Conservation (phyloP, 2,329 filamentous ascomycete species). For the Fusarium virguliforme region DNA sequence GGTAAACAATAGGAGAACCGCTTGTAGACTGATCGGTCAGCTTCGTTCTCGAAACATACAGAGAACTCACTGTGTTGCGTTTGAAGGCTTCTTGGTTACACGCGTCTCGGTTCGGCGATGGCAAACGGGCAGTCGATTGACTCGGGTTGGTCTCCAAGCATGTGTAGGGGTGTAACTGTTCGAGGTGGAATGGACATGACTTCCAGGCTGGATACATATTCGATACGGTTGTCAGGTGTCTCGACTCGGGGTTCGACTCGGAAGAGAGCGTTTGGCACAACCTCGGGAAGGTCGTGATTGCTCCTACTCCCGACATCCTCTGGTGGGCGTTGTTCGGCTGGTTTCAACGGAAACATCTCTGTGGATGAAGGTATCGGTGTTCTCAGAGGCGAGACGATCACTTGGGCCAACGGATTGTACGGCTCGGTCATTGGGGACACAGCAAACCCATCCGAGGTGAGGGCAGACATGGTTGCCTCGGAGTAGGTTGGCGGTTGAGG, state of each 20-base stretch:
- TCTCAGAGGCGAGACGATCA: slow-evolving; percentile 7
- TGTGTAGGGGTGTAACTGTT: slow-evolving; percentile 20
- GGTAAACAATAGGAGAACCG: not conserved
- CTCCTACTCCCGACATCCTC: not conserved
- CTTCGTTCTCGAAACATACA: not conserved
- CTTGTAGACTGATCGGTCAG: not conserved
- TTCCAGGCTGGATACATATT: not conserved
- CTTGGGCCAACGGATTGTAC: not conserved
- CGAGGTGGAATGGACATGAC: not conserved
- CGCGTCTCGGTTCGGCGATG: slow-evolving; percentile 4
- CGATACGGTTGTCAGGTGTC: not conserved
- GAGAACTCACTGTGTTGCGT: slow-evolving; percentile 25
- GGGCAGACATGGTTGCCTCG: slow-evolving; percentile 10
- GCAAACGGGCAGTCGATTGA: slow-evolving; percentile 33
- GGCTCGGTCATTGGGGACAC: not conserved
- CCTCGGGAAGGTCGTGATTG: slow-evolving; percentile 1
- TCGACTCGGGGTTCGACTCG: not conserved
- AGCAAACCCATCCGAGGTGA: slow-evolving; percentile 3
- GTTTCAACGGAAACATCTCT: slow-evolving; percentile 3
- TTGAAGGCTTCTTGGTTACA: slow-evolving; percentile 31
- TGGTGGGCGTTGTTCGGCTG: not conserved
- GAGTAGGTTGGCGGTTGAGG: slow-evolving; percentile 3
- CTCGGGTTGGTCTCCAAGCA: slow-evolving; percentile 26
- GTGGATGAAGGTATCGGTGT: slow-evolving; percentile 4
- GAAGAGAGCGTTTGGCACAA: not conserved